Percentiles rank a stretch among this genome's conserved stretches.
Conservation (phyloP, 768 basidiomycete species). For the Trametes meyenii region DNA sequence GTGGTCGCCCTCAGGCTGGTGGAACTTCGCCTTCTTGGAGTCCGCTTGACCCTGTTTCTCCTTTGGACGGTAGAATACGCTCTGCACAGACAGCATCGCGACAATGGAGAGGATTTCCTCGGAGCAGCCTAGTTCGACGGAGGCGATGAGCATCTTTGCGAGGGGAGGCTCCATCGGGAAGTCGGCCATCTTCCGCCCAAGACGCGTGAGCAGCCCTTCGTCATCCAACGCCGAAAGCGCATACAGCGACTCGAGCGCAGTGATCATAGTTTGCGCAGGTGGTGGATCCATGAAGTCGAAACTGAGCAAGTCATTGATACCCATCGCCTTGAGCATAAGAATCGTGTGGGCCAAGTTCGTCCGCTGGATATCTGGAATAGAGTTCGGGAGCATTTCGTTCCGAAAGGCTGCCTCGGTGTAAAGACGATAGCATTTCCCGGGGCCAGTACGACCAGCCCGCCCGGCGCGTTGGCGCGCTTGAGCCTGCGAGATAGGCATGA, state of each 20-base stretch:
- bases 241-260: conserved; percentile 92
- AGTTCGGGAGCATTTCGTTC: conserved; percentile 98
- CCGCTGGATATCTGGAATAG: conserved; percentile 97
- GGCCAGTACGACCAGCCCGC: conserved; percentile 96
- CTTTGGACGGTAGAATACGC: conserved; percentile 98
- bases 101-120: conserved; percentile 97
- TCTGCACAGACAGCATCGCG: conserved; percentile 96
- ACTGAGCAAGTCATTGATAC: conserved; percentile 94
- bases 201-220: conserved; percentile 90
- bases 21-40: conserved; percentile 99
- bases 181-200: conserved; percentile 99
- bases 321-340: conserved; percentile 97
- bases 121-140: conserved; percentile 95
- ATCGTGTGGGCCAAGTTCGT: conserved; percentile 93
- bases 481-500: conserved; percentile 98
- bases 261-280: conserved; percentile 94
- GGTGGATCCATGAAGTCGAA: conserved; percentile 99
- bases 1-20: conserved; percentile 98
- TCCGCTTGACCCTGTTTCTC: conserved; percentile 99
- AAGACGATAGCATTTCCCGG: conserved; percentile 96
- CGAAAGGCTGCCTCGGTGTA: conserved; percentile 98
- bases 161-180: conserved; percentile 97
- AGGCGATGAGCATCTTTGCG: conserved; percentile 98
- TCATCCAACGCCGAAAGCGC: conserved; percentile 96
- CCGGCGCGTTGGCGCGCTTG: conserved; percentile 95